Base-by-base conservation (phyloP, 2,329 filamentous ascomycete genomes). In the Colletotrichum incanum region DNA sequence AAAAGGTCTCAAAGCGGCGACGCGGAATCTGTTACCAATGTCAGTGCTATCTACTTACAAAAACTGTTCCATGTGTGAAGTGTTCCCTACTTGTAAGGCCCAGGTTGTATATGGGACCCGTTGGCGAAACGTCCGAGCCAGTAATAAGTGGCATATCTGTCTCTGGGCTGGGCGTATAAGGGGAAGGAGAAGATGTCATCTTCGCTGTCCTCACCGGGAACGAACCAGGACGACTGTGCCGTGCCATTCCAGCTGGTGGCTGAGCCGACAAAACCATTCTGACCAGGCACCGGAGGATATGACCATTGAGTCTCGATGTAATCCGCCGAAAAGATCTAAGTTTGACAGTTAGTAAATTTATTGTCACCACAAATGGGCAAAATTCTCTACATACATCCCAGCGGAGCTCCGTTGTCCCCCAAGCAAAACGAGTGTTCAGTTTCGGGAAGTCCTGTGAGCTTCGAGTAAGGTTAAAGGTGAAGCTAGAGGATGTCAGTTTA, bases 231-330 rank as follows among this genome's bases (percentile, higher is more conserved):
- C 4, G 55, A 41, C 2, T 18, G n/a, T 3, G 45, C 54, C 1
- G 62, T 66, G 5, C 55, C 47, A 47, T 55, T 66, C 69, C 69
- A 72, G n/a, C 79, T 81, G 3, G 83, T 83, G 5, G 83, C 83
- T 0, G 83, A 83, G 31, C 85, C 85, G 62, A 87, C 74, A 65
- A 81, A 87, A 5, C 28, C 28, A 16, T 81, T 80, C n/a, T 78
- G 20, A 26, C 28, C 28, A 31, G 6, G 28, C 2, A 31, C 28
- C 28, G 28, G 28, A 31, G 28, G 28, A 31, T 31, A 16, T 16
- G 39, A 43, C 39, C 39, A 43, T 16, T 16, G 39, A 16, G 12
- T 16, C 14, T 16, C 16, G 12, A 16, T 43, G 11, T 43, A 43
- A 14, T 14, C 16, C 14, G 39, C 39, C 16, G 14, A 16, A 16